Percentiles rank a stretch among this genome's conserved stretches.
phyloP scores from a whole-genome alignment of 2,329 filamentous ascomycete species.

The Penicillium sp. region DNA sequence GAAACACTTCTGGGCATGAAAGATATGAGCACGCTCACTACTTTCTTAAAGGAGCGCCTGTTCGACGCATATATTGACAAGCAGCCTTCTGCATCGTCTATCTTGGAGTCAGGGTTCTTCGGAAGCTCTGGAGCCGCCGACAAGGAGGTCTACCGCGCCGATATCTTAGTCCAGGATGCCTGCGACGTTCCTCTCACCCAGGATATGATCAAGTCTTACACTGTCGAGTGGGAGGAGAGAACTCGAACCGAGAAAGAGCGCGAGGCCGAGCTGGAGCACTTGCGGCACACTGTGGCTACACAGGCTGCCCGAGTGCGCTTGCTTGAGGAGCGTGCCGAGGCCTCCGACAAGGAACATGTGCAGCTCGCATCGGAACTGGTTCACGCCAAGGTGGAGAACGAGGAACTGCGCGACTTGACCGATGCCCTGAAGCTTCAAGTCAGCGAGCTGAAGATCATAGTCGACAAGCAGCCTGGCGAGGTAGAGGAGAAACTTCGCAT shows the following conservation, averaged over 20 bases:
- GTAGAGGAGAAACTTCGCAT: conserved; percentile 77
- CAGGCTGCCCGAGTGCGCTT: conserved; percentile 76
- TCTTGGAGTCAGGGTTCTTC: conserved; percentile 96
- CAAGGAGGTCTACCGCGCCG: conserved; percentile 93
- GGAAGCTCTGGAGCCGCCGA: conserved; percentile 85
- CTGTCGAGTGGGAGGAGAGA: conserved; percentile 89
- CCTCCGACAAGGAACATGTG: conserved; percentile 87
- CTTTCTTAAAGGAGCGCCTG: conserved; percentile 86
- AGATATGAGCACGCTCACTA: conserved; percentile 87
- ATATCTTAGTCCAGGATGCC: conserved; percentile 89
- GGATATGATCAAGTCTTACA: conserved; percentile 78
- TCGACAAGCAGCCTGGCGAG: conserved; percentile 86
- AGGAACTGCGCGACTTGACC: conserved; percentile 84
- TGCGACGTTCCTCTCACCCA: conserved; percentile 83
- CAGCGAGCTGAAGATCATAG: conserved; percentile 77
- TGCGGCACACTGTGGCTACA: conserved; percentile 66
- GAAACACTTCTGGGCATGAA: conserved; percentile 75
- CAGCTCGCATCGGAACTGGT: conserved; percentile 89
- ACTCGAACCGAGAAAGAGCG: conserved; percentile 77
- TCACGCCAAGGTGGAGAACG: conserved; percentile 88
- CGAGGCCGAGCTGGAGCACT: conserved; percentile 74
- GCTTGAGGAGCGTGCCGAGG: conserved; percentile 84
- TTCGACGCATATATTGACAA: conserved; percentile 98
- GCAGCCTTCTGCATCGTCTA: conserved; percentile 84
- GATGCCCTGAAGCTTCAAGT: conserved; percentile 85